These are phyloP conservation scores for Trichophyton benhamiae DNA, from an alignment of 2,329 filamentous ascomycete genomes.

Conservation along the genomic window DNA sequence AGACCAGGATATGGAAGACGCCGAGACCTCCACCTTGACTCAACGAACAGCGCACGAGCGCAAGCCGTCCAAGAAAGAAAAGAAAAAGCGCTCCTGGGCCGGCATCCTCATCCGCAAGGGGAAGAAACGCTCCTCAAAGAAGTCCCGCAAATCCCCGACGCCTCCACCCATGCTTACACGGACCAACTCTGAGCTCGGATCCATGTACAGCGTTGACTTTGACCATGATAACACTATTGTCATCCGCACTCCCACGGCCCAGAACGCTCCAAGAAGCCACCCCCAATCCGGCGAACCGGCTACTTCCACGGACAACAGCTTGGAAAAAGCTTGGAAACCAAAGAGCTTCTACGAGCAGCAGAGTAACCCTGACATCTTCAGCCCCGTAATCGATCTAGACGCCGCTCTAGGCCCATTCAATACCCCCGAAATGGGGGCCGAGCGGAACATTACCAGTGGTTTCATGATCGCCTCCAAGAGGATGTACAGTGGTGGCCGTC, in stretches of 20 bases:
- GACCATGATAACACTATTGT: constrained; percentile 40
- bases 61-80: constrained; percentile 43
- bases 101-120: constrained; percentile 40
- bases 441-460: constrained; percentile 22
- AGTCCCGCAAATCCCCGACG: constrained; percentile 28
- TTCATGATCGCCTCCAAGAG: constrained; percentile 31
- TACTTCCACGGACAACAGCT: constrained; percentile 12
- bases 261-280: constrained; percentile 19
- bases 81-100: constrained; percentile 58
- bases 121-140: constrained; percentile 34
- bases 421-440: constrained; percentile 42
- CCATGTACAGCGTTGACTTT: constrained; percentile 35
- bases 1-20: neutral
- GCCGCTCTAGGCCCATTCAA: constrained; percentile 88
- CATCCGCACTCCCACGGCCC: constrained; percentile 32
- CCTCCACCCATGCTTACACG: constrained; percentile 34
- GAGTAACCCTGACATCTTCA: constrained; percentile 52
- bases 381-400: constrained; percentile 84
- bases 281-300: constrained; percentile 5
- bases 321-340: constrained; percentile 32
- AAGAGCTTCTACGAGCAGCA: constrained; percentile 34
- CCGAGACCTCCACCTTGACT: neutral
- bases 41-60: neutral
- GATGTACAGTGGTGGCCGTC: constrained; percentile 39
- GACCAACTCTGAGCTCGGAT: constrained; percentile 32